A percentile compares a stretch with the other conserved stretches of the same genome.
These are phyloP conservation scores for Endocarpon pusillum DNA, from an alignment of 495 filamentous ascomycete species.

Conservation along the genomic window DNA sequence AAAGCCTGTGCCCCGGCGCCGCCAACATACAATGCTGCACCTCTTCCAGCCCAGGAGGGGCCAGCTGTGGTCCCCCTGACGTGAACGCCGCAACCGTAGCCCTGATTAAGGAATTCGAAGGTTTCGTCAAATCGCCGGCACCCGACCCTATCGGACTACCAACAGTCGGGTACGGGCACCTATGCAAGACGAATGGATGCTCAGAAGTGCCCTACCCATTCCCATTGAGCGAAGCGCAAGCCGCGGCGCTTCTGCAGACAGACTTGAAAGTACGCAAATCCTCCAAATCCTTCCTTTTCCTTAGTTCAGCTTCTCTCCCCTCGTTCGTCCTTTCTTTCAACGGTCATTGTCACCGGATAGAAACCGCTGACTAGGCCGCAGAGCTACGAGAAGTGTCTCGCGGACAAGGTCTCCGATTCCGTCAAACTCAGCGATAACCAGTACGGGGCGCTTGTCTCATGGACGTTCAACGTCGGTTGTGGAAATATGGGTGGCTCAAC, in stretches of 20 bases:
- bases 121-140: conserved; percentile 15
- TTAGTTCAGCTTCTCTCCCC: neutral
- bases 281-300: too few relatives aligned
- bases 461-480: conserved; percentile 33
- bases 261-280: conserved; percentile 22
- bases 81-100: conserved; percentile 21
- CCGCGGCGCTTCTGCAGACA: conserved; percentile 20
- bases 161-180: conserved; percentile 35
- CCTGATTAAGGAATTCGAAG: conserved; percentile 25
- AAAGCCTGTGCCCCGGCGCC: too few relatives aligned
- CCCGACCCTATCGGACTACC: conserved; percentile 28
- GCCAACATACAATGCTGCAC: too few relatives aligned
- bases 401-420: conserved; percentile 6
- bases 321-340: too few relatives aligned
- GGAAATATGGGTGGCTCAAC: conserved; percentile 20
- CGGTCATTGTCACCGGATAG: too few relatives aligned
- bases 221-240: conserved; percentile 24
- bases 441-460: conserved; percentile 31
- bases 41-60: conserved; percentile 6
- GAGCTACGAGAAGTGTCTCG: conserved; percentile 11
- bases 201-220: conserved; percentile 26
- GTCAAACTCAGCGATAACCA: conserved; percentile 30
- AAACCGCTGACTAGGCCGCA: too few relatives aligned
- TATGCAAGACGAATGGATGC: conserved; percentile 24
- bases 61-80: conserved; percentile 15